These are phyloP conservation scores for Cystobasidium onofrii DNA, from an alignment of 768 basidiomycete species.

Conservation along the genomic window DNA sequence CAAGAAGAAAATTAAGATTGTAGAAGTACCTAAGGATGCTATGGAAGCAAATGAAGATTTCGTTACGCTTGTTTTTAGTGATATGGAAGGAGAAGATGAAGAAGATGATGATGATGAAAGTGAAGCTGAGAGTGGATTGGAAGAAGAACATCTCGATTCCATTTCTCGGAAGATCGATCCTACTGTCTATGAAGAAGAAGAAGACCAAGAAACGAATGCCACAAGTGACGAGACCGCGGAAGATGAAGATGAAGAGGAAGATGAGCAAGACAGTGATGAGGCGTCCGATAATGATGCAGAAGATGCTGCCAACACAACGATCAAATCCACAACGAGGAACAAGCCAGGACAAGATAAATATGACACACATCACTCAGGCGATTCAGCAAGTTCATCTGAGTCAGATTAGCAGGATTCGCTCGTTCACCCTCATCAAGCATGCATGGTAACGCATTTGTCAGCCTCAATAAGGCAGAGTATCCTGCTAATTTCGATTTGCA, in stretches of 20 bases:
- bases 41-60: conserved; percentile 37
- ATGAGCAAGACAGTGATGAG: neutral
- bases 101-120: conserved; percentile 21
- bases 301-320: neutral
- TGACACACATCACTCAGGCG: neutral
- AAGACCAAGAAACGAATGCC: neutral
- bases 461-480: neutral
- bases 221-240: no score
- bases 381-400: neutral
- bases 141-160: neutral
- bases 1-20: neutral
- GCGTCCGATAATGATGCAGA: neutral
- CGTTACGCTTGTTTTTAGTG: conserved; percentile 30
- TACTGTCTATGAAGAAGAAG: neutral
- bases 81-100: conserved; percentile 33
- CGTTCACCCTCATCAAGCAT: neutral
- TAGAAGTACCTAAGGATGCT: neutral
- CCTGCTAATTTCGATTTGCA: neutral
- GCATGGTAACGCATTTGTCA: neutral
- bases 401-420: neutral
- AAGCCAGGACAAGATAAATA: neutral
- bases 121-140: conserved; percentile 27
- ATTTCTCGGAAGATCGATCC: neutral
- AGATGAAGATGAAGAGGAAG: neutral
- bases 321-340: neutral